Evolutionary conservation across 257 asterid species (phyloP), one percentile per base, ranked within the genome.

Genomic region (Phtheirospermum japonicum): DNA sequence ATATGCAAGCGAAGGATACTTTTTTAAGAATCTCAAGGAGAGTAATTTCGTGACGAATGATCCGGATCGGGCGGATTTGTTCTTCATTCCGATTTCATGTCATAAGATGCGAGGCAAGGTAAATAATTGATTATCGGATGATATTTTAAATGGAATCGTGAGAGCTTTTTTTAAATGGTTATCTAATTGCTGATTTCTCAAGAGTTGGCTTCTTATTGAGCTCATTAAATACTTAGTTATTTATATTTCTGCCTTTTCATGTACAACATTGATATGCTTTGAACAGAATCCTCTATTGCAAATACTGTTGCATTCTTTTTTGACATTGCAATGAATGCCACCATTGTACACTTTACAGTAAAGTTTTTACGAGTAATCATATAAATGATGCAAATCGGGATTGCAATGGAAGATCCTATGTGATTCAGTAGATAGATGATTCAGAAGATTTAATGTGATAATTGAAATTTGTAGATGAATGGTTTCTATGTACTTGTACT

Each of bases 41-140:
- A 93, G 99, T 68, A 71, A 51, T 36, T 93, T 85, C 53, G 77
- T 76, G 23, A 93, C 96, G 0, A 90, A 79, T 43, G 90, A 85
- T 81, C 97, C 99, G 33, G 81, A 82, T 81, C 83, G 67, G 67
- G 99, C 99, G 12, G 82, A 93, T 67, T 77, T 93, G 79, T 87
- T 93, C 80, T 93, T 93, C 81, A 89, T 93, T 54, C 99, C 99
- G 9, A 93, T 93, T 65, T 93, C 99, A 8, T 85, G 95, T 61
- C 99, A 93, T 78, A 93, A 93, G 88, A 93, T 93, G 97, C 88
- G 99, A 75, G 99, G 99, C 73, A 83, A 85, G 96, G 99, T 93
- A 80, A 55, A 37, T 30, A 19, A 9, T 48, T 37, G 63, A 59
- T 17, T 60, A 39, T 11, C 37, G 63, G 8, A 7, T 40, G 26